These are phyloP conservation scores for Glycine soja DNA, from an alignment of 306 rosid species.

Conservation along the genomic window DNA sequence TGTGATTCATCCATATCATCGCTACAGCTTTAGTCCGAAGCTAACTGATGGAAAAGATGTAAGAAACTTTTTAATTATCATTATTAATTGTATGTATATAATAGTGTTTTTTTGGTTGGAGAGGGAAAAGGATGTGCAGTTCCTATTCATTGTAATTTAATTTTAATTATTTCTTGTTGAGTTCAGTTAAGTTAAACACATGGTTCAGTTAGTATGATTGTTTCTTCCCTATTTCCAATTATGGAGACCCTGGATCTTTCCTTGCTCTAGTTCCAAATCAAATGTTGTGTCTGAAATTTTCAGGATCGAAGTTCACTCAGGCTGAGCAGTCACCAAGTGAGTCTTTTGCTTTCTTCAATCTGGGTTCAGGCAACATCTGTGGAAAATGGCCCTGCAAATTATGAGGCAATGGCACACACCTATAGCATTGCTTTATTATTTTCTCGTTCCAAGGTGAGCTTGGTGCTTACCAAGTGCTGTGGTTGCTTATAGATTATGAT, in stretches of 20 bases:
- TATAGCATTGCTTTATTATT: slow-evolving; percentile 78
- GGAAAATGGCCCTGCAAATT: slow-evolving; percentile 83
- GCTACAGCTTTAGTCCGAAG: slow-evolving; percentile 52
- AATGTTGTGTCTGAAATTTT: slow-evolving; percentile 44
- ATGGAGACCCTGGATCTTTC: slow-evolving; percentile 9
- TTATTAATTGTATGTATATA: slow-evolving; percentile 24
- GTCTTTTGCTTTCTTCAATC: slow-evolving; percentile 91
- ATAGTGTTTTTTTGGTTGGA: slow-evolving; percentile 1
- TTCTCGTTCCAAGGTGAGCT: slow-evolving; percentile 82
- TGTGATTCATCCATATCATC: slow-evolving; percentile 41
- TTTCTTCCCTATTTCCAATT: background rate
- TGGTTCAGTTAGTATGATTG: slow-evolving; percentile 30
- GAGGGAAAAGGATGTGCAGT: slow-evolving; percentile 4
- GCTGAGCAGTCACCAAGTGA: slow-evolving; percentile 93
- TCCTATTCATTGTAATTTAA: slow-evolving; percentile 23
- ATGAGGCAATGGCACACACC: slow-evolving; percentile 95
- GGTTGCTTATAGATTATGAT: slow-evolving; percentile 38
- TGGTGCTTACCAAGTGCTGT: slow-evolving; percentile 36
- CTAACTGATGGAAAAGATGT: slow-evolving; percentile 65
- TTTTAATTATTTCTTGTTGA: slow-evolving; percentile 32
- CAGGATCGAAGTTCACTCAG: slow-evolving; percentile 87
- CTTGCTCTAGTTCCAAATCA: slow-evolving; percentile 43
- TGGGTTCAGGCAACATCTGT: slow-evolving; percentile 94
- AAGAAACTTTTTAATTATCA: slow-evolving; percentile 47
- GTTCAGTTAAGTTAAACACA: slow-evolving; percentile 14